These are phyloP conservation scores for Chrysoporthe austroafricana DNA, from an alignment of 2,329 filamentous ascomycete genomes.

Conservation along the genomic window DNA sequence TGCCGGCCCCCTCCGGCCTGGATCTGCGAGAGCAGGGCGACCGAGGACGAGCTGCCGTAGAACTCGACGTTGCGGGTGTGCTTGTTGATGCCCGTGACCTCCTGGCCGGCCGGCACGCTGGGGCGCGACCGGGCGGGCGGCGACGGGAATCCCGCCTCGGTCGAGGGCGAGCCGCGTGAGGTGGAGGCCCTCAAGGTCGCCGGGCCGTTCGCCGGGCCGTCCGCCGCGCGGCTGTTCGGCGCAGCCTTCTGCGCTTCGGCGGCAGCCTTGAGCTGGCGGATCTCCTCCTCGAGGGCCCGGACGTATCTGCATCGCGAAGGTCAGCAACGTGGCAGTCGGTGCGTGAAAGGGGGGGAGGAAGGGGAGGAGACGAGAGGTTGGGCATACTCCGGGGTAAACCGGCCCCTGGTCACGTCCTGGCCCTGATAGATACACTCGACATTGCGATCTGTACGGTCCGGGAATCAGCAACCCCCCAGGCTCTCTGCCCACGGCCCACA, in stretches of 20 bases:
- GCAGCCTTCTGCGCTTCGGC: constrained; percentile 12
- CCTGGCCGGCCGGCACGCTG: constrained; percentile 38
- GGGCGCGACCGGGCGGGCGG: constrained; percentile 34
- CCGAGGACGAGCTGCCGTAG: constrained; percentile 51
- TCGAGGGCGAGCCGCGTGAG: constrained; percentile 28
- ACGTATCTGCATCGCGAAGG: constrained; percentile 32
- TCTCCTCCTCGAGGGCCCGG: constrained; percentile 26
- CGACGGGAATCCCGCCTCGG: constrained; percentile 28
- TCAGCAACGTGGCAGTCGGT: constrained; percentile 16
- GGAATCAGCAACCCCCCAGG: not conserved
- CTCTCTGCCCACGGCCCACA: too few species aligned
- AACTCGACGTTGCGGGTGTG: constrained; percentile 52
- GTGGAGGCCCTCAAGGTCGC: constrained; percentile 26
- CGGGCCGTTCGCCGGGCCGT: constrained; percentile 14
- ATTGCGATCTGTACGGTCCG: constrained; percentile 29
- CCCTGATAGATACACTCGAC: constrained; percentile 37
- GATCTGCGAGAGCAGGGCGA: constrained; percentile 48
- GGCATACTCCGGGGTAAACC: constrained; percentile 33
- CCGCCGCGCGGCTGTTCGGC: constrained; percentile 9
- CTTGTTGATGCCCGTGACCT: constrained; percentile 48
- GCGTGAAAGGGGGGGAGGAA: not conserved
- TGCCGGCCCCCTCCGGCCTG: constrained; percentile 36
- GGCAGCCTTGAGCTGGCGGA: constrained; percentile 23
- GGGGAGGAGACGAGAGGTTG: not conserved
- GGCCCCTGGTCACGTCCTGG: constrained; percentile 31